These are phyloP conservation scores for Warburgia ugandensis DNA, from an alignment of 164 flowering plant species.

Conservation along the genomic window DNA sequence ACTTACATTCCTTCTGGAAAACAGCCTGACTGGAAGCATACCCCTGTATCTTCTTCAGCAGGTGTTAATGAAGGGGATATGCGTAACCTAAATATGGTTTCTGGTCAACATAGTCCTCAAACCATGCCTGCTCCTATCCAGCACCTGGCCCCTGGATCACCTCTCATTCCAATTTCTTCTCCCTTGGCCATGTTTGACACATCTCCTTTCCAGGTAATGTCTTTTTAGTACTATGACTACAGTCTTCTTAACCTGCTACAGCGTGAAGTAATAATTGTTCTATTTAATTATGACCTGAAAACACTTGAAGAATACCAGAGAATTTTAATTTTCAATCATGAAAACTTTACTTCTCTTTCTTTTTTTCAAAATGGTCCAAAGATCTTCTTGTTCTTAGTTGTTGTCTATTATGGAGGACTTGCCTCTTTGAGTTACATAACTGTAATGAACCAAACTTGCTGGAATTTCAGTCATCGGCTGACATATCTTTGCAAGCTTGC, in stretches of 20 bases:
- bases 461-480: slow-evolving; percentile 48
- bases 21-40: slow-evolving; percentile 94
- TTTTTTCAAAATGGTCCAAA: background rate
- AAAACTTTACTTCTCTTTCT: background rate
- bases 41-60: slow-evolving; percentile 48
- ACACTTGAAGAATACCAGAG: background rate
- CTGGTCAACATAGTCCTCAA: slow-evolving; percentile 49
- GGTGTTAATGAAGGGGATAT: slow-evolving; percentile 52
- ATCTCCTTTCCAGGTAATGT: slow-evolving; percentile 84
- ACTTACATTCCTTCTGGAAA: slow-evolving; percentile 89
- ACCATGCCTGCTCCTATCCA: slow-evolving; percentile 58
- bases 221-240: background rate
- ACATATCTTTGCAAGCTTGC: slow-evolving; percentile 55
- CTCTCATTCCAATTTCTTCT: slow-evolving; percentile 72
- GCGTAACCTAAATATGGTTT: slow-evolving; percentile 42
- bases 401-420: background rate
- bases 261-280: background rate
- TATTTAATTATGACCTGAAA: background rate
- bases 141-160: slow-evolving; percentile 85
- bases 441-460: slow-evolving; percentile 5
- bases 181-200: slow-evolving; percentile 85
- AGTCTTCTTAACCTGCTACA: background rate
- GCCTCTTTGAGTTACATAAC: background rate
- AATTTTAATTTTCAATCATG: background rate
- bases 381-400: too few relatives aligned